These are phyloP conservation scores for Metrosideros polymorpha DNA, from an alignment of 441 rosid genomes.

Conservation along the genomic window DNA sequence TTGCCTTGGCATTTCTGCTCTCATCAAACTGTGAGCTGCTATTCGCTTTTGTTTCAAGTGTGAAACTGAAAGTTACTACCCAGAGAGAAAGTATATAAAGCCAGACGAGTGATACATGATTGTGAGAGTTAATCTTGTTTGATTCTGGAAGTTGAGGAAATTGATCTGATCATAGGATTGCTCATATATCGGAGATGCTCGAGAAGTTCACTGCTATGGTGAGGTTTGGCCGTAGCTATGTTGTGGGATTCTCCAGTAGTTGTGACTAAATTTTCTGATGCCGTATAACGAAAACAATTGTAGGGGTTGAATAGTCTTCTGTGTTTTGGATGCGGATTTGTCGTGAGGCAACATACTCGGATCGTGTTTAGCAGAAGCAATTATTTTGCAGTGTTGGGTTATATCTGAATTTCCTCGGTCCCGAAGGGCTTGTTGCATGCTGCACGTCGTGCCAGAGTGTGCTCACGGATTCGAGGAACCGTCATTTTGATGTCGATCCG, in stretches of 20 bases:
- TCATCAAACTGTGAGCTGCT: background rate
- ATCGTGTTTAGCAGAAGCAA: background rate
- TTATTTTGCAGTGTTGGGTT: background rate
- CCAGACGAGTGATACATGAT: background rate
- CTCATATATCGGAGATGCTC: background rate
- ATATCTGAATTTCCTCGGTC: too few species aligned
- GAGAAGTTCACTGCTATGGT: background rate
- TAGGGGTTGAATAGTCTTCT: background rate
- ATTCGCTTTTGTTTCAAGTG: background rate
- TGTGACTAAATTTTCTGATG: background rate
- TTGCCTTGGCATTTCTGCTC: background rate
- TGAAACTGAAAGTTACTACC: background rate
- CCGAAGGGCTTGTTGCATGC: background rate
- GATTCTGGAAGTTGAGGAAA: background rate
- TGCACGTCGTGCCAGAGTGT: background rate
- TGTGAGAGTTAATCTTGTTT: background rate
- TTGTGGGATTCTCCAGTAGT: background rate
- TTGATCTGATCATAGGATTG: background rate
- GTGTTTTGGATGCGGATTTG: background rate
- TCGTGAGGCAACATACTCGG: background rate
- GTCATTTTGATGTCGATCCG: background rate
- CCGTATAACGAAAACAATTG: background rate
- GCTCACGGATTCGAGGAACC: background rate
- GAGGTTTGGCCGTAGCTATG: background rate
- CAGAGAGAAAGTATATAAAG: background rate